Percentiles rank a stretch among this genome's conserved stretches.
These are phyloP conservation scores for Cryphonectria carpinicola DNA, from an alignment of 2,329 filamentous ascomycete species.

Conservation along the genomic window DNA sequence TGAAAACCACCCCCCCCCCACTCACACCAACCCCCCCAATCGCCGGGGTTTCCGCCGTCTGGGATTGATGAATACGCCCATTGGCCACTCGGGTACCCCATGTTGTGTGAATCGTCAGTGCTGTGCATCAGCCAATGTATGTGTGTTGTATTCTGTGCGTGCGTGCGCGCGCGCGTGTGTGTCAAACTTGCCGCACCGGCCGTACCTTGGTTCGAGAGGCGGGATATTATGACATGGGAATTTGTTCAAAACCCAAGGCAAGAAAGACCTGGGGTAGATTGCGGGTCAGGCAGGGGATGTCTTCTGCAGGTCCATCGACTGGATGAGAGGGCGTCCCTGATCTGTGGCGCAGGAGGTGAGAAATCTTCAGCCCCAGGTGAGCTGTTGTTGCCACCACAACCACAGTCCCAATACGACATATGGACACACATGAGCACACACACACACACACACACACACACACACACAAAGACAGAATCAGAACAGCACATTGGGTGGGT, in stretches of 20 bases:
- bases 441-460: neutral
- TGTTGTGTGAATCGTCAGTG: neutral
- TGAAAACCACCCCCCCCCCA: neutral
- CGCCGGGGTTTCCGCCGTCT: neutral
- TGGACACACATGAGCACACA: neutral
- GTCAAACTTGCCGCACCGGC: neutral
- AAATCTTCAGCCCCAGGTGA: conserved; percentile 21
- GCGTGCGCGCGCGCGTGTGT: neutral
- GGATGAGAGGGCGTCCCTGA: conserved; percentile 18
- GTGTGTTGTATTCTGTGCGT: neutral
- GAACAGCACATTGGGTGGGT: neutral
- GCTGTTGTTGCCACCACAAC: neutral
- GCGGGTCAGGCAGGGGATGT: neutral
- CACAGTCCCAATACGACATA: neutral
- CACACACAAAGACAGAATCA: neutral
- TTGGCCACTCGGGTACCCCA: conserved; percentile 7
- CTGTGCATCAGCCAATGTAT: neutral
- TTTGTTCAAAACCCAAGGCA: neutral
- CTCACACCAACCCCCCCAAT: neutral
- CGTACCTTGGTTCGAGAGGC: neutral
- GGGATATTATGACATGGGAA: neutral
- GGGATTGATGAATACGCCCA: neutral
- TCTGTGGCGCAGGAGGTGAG: conserved; percentile 25
- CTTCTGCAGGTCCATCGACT: conserved; percentile 12
- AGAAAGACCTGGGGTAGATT: neutral